Percentiles rank a stretch among this genome's conserved stretches.
Evolutionary conservation across 495 filamentous ascomycete genomes (phyloP).

Genomic region (Aspergillus sclerotiicarbonarius): DNA sequence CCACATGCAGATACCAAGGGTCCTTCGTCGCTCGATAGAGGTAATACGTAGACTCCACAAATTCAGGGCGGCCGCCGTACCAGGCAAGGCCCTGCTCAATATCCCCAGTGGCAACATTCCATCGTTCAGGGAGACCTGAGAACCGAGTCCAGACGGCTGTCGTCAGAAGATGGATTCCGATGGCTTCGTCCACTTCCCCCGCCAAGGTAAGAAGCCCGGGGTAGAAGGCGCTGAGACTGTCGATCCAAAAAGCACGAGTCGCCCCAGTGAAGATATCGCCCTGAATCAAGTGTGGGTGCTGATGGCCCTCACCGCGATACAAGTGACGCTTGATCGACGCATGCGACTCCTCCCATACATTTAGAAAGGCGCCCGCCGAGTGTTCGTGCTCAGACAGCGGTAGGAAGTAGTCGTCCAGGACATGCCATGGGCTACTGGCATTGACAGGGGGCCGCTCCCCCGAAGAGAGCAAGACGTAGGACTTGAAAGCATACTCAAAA

Average conservation of each 20-base stretch:
- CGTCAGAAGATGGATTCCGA: constrained; percentile 81
- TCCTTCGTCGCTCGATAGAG: constrained; percentile 90
- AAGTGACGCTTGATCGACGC: constrained; percentile 84
- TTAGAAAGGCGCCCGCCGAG: constrained; percentile 71
- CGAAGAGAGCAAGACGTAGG: constrained; percentile 82
- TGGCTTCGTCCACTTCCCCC: constrained; percentile 86
- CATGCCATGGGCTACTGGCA: constrained; percentile 35
- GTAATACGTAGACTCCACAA: constrained; percentile 93
- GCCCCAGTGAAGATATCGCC: constrained; percentile 84
- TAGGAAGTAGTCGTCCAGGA: constrained; percentile 45
- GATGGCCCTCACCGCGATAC: constrained; percentile 60
- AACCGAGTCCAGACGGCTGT: constrained; percentile 94
- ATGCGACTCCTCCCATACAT: constrained; percentile 84
- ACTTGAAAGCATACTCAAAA: constrained; percentile 96
- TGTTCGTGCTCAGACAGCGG: constrained; percentile 64
- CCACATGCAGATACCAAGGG: constrained; percentile 93
- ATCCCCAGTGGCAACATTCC: constrained; percentile 80
- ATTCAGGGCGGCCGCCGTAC: constrained; percentile 95
- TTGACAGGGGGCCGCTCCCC: constrained; percentile 37
- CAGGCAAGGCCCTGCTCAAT: constrained; percentile 86
- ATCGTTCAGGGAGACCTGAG: constrained; percentile 87
- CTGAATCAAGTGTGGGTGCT: constrained; percentile 89
- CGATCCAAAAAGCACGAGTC: constrained; percentile 83
- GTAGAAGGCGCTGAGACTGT: constrained; percentile 93
- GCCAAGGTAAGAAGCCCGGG: constrained; percentile 84